These are phyloP conservation scores for Cladophialophora chaetospira DNA, from an alignment of 2,329 filamentous ascomycete genomes.

Conservation along the genomic window DNA sequence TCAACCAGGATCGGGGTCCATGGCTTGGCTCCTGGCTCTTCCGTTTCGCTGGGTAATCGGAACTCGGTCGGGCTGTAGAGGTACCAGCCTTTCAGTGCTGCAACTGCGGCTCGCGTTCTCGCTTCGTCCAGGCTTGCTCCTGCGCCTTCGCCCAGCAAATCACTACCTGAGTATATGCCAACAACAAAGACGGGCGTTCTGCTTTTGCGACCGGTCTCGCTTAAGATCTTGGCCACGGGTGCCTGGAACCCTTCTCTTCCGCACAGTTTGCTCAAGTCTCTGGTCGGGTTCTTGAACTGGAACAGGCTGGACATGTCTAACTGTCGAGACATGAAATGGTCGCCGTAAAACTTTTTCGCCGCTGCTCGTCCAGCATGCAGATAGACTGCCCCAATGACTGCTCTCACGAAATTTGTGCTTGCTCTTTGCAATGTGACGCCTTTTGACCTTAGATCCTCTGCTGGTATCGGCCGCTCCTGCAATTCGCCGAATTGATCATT, in stretches of 20 bases:
- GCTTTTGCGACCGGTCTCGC: constrained; percentile 84
- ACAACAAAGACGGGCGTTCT: constrained; percentile 90
- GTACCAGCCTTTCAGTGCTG: constrained; percentile 91
- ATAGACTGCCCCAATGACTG: constrained; percentile 82
- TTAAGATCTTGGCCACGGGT: constrained; percentile 82
- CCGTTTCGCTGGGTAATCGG: constrained; percentile 69
- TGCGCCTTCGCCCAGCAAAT: constrained; percentile 90
- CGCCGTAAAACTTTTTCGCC: constrained; percentile 79
- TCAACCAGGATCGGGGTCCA: constrained; percentile 72
- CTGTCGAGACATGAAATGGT: constrained; percentile 79
- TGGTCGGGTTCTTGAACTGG: constrained; percentile 78
- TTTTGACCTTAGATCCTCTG: constrained; percentile 16
- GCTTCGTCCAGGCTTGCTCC: constrained; percentile 77
- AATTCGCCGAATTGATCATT: constrained; percentile 82
- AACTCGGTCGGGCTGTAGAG: constrained; percentile 78
- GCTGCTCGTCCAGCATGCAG: constrained; percentile 76
- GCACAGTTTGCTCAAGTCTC: constrained; percentile 81
- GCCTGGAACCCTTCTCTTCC: constrained; percentile 84
- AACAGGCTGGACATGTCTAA: constrained; percentile 78
- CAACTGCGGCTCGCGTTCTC: constrained; percentile 76
- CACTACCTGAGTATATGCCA: constrained; percentile 85
- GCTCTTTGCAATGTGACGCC: constrained; percentile 60
- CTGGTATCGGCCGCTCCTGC: constrained; percentile 36
- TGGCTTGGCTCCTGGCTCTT: constrained; percentile 60
- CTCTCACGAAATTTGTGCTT: constrained; percentile 75